phyloP scores from a whole-genome alignment of 148 eudicot species.

The Diospyros kaki region DNA sequence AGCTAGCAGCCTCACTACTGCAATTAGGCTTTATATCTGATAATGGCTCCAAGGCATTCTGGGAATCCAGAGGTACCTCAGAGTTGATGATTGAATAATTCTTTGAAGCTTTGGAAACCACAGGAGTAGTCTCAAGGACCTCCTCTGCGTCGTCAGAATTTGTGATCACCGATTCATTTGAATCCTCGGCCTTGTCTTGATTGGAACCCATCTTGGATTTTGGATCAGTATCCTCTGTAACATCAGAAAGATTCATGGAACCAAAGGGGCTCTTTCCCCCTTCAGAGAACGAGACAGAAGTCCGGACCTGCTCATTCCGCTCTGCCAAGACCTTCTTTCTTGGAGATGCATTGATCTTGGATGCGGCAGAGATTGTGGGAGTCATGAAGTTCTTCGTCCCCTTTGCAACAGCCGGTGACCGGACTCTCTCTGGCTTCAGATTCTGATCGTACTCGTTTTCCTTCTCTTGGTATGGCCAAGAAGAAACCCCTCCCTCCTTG shows the following conservation, averaged over 20 bases:
- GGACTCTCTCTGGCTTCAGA: conserved; percentile 29
- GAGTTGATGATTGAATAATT: conserved; percentile 28
- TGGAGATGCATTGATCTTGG: conserved; percentile 79
- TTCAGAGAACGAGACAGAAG: conserved; percentile 57
- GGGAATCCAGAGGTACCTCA: conserved; percentile 27
- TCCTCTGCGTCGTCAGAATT: conserved; percentile 16
- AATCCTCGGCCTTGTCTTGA: conserved; percentile 15
- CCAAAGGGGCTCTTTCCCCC: conserved; percentile 51
- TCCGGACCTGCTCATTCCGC: conserved; percentile 64
- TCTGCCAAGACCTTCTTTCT: conserved; percentile 79
- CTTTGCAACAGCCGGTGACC: conserved; percentile 41
- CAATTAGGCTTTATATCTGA: conserved; percentile 23
- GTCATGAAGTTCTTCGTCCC: conserved; percentile 76
- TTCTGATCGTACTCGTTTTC: conserved; percentile 64
- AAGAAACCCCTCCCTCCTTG: conserved; percentile 26
- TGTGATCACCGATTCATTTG: conserved; percentile 2
- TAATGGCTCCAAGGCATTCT: conserved; percentile 22
- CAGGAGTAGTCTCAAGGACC: conserved; percentile 21
- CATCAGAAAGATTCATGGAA: conserved; percentile 25
- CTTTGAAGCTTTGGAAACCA: conserved; percentile 19
- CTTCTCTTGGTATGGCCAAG: conserved; percentile 48
- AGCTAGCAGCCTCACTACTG: conserved; percentile 12
- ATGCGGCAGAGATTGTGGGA: conserved; percentile 91
- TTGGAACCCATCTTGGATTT: conserved; percentile 14
- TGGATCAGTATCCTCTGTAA: conserved; percentile 22